A percentile compares a stretch with the other conserved stretches of the same genome.
Conservation (phyloP, 2,329 filamentous ascomycete genomes). For the Botrytis porri region DNA sequence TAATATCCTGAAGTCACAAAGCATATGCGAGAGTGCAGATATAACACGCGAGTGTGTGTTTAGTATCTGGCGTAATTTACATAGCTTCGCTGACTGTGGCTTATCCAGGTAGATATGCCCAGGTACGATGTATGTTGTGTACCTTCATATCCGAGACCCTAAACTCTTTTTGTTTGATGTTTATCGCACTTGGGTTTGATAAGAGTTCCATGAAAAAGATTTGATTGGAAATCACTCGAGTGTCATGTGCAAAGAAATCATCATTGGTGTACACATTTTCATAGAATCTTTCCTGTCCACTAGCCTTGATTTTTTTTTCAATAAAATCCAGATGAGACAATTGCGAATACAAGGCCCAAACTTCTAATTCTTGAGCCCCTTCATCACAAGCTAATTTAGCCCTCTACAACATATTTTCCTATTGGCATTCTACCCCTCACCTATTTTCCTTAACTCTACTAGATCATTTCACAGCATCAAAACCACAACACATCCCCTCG, state of each 20-base stretch:
- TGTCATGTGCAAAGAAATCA: neutral
- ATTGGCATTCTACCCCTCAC: conserved; percentile 1
- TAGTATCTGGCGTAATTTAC: neutral
- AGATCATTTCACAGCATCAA: neutral
- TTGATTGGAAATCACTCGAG: neutral
- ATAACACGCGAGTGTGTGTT: neutral
- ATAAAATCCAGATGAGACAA: neutral
- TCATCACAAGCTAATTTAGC: neutral
- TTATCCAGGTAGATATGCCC: conserved; percentile 9
- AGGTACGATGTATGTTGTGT: conserved; percentile 3
- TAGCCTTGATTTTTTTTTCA: neutral
- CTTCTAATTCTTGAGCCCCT: neutral
- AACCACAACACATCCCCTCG: neutral
- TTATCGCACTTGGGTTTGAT: conserved; percentile 3
- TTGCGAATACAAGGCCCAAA: neutral
- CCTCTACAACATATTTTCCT: neutral
- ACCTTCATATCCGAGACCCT: conserved; percentile 3
- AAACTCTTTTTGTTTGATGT: conserved; percentile 2
- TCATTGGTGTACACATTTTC: neutral
- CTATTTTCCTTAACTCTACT: neutral
- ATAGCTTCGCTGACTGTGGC: conserved; percentile 1
- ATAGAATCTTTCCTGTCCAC: neutral
- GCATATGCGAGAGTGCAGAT: conserved; percentile 4
- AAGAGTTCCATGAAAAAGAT: neutral
- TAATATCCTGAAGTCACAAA: conserved; percentile 16